Evolutionary conservation across 225 moss, liverwort and hornwort species (phyloP).

Genomic region (Rhytidiadelphus loreus): DNA sequence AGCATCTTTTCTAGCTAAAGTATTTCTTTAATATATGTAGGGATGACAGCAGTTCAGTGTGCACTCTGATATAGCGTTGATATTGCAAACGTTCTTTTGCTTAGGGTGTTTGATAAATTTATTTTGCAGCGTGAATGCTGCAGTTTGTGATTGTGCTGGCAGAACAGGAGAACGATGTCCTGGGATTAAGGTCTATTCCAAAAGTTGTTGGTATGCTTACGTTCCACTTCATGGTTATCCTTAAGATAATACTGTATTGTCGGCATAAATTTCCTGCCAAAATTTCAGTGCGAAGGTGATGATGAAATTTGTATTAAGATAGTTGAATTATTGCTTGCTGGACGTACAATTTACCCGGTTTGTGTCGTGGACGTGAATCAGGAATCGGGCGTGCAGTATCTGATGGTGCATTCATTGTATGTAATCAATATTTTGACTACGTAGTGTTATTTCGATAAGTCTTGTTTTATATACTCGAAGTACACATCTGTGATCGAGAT

Average conservation of each 20-base stretch:
- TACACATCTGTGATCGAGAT: not conserved
- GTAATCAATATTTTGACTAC: not conserved
- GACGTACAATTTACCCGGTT: not conserved
- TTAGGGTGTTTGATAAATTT: conserved; percentile 40
- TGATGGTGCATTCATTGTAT: conserved; percentile 94
- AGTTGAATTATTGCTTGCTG: not conserved
- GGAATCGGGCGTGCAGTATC: conserved; percentile 96
- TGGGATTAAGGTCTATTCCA: conserved; percentile 26
- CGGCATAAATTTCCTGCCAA: not conserved
- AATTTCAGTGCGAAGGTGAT: not conserved
- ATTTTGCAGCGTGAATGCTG: conserved; percentile 58
- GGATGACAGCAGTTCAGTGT: not conserved
- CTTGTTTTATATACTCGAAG: not conserved
- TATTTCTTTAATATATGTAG: not conserved
- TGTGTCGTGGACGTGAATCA: conserved; percentile 17
- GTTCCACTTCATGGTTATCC: not conserved
- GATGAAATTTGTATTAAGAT: not conserved
- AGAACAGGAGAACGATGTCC: conserved; percentile 49
- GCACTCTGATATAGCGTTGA: not conserved
- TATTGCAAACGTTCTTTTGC: not conserved
- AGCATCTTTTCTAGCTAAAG: not conserved
- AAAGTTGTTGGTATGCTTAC: conserved; percentile 68
- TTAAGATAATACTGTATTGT: not conserved
- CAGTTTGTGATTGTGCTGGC: conserved; percentile 97
- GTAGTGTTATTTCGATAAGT: not conserved